Conservation (phyloP, 768 basidiomycete genomes). For the Russula foetens region DNA sequence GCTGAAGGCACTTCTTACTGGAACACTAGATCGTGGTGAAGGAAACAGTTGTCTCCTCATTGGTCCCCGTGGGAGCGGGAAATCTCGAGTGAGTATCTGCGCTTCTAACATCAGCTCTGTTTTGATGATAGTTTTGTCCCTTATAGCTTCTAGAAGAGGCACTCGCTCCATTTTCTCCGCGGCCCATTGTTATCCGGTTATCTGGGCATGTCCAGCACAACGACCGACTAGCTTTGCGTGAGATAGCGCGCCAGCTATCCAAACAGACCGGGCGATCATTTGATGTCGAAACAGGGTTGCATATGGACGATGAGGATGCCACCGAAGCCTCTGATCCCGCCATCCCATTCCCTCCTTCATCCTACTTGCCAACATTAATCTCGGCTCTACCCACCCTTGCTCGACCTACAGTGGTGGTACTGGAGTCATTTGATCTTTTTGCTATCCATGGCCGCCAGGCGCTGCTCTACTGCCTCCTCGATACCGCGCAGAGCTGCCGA, state of each 20-base stretch:
- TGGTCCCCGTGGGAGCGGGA: slow-evolving; percentile 82
- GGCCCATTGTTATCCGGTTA: slow-evolving; percentile 69
- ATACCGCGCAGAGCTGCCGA: slow-evolving; percentile 84
- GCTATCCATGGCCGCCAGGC: slow-evolving; percentile 87
- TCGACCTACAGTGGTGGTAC: slow-evolving; percentile 71
- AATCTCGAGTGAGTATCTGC: slow-evolving; percentile 51
- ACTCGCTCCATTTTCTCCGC: slow-evolving; percentile 36
- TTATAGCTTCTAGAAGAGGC: slow-evolving; percentile 54
- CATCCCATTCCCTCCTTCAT: slow-evolving; percentile 46
- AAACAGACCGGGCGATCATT: slow-evolving; percentile 65
- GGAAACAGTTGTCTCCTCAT: slow-evolving; percentile 89
- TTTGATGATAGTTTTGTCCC: slow-evolving; percentile 1
- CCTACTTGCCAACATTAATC: slow-evolving; percentile 68
- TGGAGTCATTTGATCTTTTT: slow-evolving; percentile 94
- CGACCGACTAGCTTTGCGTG: slow-evolving; percentile 85
- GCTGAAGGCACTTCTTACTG: slow-evolving; percentile 54
- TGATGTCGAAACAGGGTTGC: slow-evolving; percentile 25
- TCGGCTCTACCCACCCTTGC: slow-evolving; percentile 70
- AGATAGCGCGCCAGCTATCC: slow-evolving; percentile 80
- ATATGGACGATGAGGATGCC: slow-evolving; percentile 37
- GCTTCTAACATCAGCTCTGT: slow-evolving; percentile 2
- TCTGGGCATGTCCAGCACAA: slow-evolving; percentile 81
- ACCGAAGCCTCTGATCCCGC: slow-evolving; percentile 29
- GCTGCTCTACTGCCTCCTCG: slow-evolving; percentile 89
- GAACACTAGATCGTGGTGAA: slow-evolving; percentile 74